A percentile compares a stretch with the other conserved stretches of the same genome.
Conservation (phyloP, 2,329 filamentous ascomycete genomes). For the Pseudopyrenochaeta lycopersici region DNA sequence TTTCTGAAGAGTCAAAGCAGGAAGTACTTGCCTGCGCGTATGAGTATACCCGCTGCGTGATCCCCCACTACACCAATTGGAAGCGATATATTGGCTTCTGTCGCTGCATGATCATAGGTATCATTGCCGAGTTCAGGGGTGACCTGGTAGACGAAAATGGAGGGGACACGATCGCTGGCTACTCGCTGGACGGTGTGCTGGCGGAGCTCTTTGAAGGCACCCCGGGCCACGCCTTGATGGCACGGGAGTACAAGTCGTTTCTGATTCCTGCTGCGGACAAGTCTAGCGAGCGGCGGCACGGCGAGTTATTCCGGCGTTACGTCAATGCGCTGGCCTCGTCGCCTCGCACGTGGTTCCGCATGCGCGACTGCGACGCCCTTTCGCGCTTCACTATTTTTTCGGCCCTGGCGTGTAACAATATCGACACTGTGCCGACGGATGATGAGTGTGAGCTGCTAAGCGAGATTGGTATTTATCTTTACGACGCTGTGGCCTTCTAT, state of each 20-base stretch:
- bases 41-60: conserved; percentile 32
- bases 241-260: conserved; percentile 24
- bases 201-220: too few species aligned
- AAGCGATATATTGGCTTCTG: conserved; percentile 29
- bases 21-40: conserved; percentile 29
- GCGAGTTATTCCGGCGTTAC: conserved; percentile 40
- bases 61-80: conserved; percentile 31
- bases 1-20: not conserved
- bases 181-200: too few species aligned
- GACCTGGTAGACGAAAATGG: conserved; percentile 11
- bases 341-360: conserved; percentile 40
- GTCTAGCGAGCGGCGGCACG: conserved; percentile 13
- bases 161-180: too few species aligned
- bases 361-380: conserved; percentile 47
- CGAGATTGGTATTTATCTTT: conserved; percentile 39
- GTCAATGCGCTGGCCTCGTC: conserved; percentile 32
- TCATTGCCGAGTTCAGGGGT: conserved; percentile 29
- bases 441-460: conserved; percentile 6
- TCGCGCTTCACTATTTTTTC: conserved; percentile 43
- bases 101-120: conserved; percentile 25
- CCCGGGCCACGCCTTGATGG: conserved; percentile 8
- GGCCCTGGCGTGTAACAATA: conserved; percentile 45
- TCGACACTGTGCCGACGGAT: conserved; percentile 33
- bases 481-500: conserved; percentile 46
- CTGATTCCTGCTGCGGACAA: conserved; percentile 24